Percentiles rank a stretch among this genome's conserved stretches.
Conservation (phyloP, 2,329 filamentous ascomycete species). For the Aureobasidium vineae region DNA sequence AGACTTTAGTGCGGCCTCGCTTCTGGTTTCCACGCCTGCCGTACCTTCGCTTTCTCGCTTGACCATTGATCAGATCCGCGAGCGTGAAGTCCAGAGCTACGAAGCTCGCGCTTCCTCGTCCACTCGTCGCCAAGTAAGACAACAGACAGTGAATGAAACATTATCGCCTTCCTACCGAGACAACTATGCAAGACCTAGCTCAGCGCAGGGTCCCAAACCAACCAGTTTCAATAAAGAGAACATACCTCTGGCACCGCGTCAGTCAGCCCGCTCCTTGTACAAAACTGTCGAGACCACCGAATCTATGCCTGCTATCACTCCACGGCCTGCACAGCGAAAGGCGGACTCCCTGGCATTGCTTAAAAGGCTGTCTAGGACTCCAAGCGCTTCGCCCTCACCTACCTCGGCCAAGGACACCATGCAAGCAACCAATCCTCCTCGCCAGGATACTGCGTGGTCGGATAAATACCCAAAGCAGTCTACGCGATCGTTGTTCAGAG, state of each 20-base stretch:
- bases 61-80: slow-evolving; percentile 45
- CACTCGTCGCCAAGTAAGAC: neutral
- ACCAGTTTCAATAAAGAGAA: slow-evolving; percentile 35
- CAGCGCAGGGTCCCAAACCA: slow-evolving; percentile 30
- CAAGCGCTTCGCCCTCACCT: slow-evolving; percentile 49
- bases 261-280: slow-evolving; percentile 32
- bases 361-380: slow-evolving; percentile 46
- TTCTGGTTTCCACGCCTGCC: slow-evolving; percentile 51
- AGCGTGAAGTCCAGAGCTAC: slow-evolving; percentile 44
- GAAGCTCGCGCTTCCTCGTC: slow-evolving; percentile 34
- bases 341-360: slow-evolving; percentile 50
- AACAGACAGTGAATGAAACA: slow-evolving; percentile 23
- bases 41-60: slow-evolving; percentile 39
- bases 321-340: slow-evolving; percentile 34
- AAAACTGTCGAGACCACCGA: slow-evolving; percentile 39
- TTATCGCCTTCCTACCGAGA: neutral
- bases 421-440: neutral
- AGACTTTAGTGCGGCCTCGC: slow-evolving; percentile 47
- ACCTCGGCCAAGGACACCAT: slow-evolving; percentile 30
- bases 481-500: slow-evolving; percentile 1
- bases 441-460: slow-evolving; percentile 1
- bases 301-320: neutral
- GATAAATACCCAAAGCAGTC: slow-evolving; percentile 14
- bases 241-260: slow-evolving; percentile 30
- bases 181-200: neutral